Evolutionary conservation across 495 filamentous ascomycete species (phyloP), one percentile per base, ranked within the genome.

Genomic region (Clohesyomyces aquaticus): DNA sequence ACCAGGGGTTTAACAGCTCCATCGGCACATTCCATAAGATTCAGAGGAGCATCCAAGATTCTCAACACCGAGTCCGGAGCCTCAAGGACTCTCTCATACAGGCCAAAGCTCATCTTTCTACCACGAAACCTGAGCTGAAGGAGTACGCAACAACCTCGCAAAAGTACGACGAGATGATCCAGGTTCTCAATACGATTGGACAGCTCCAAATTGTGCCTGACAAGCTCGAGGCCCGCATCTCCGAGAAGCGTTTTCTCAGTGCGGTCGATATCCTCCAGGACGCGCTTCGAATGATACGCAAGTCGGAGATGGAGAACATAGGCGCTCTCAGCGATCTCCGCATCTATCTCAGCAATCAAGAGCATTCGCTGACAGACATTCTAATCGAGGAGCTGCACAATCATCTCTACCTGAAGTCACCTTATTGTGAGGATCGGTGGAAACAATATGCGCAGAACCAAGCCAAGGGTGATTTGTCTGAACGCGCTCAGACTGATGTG

Each of bases 1-100:
- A 98, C 68, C 94, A 99, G 75, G 94, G 92, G 28, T 99, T 99
- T 81, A 99, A 97, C 73, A 97, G 91, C 76, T 96, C 92, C 42
- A 98, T 99, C 58, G 95, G 94, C 73, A 96, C 93, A 16, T 99
- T 96, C 70, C 95, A 99, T 77, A 96, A 93, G 77, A 98, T 99
- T 59, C 94, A 98, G 73, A 82, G 87, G 4, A 96, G 91, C 76
- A 96, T 99, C 67, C 89, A 92, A 63, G 79, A 85, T 29, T 96
- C 91, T 12, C 95, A 99, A 75, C 82, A 83, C 59, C 88, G 93
- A 57, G 89, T 98, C 22, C 85, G 93, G 66, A 79, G 80, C 10
- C 77, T 99, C 61, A 92, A 90, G 73, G 87, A 92, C 56, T 90
- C 90, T 10, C 80, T 99, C 41, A 81, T 87, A n/a, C 78, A 88